A percentile compares a stretch with the other conserved stretches of the same genome.
These are phyloP conservation scores for Scutellaria minor DNA, from an alignment of 257 asterid species.

Conservation along the genomic window DNA sequence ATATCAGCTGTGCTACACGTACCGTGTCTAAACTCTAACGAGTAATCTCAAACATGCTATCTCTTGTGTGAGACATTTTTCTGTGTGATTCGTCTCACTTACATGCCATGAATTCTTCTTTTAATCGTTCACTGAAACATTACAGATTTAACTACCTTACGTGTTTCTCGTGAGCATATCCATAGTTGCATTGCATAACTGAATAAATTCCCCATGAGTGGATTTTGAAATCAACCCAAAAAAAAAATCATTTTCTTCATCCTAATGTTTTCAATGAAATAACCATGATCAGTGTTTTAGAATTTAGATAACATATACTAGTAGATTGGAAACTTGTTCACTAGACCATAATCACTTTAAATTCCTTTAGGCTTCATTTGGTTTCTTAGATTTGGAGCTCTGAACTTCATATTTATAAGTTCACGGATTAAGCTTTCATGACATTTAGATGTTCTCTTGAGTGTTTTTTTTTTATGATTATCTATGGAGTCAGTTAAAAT, in stretches of 20 bases:
- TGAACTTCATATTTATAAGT: neutral
- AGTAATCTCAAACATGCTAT: conserved; percentile 18
- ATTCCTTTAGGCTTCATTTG: neutral
- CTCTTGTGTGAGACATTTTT: neutral
- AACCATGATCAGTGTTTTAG: neutral
- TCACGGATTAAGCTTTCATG: too few species aligned
- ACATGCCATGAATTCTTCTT: conserved; percentile 12
- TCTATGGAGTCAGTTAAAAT: too few species aligned
- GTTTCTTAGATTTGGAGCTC: neutral
- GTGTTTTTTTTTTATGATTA: too few species aligned
- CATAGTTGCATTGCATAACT: conserved; percentile 31
- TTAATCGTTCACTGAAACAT: neutral
- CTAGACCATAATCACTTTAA: neutral
- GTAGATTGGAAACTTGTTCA: neutral
- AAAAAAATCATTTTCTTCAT: neutral
- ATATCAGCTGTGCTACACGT: conserved; percentile 21
- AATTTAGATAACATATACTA: neutral
- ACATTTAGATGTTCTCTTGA: too few species aligned
- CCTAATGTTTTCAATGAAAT: neutral
- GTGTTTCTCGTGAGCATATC: neutral
- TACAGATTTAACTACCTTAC: neutral
- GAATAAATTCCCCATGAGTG: conserved; percentile 10
- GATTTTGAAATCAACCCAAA: neutral
- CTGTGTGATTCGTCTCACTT: conserved; percentile 16
- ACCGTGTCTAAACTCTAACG: conserved; percentile 13